These are phyloP conservation scores for Lichtheimia hyalospora DNA, from an alignment of 371 early-diverging fungal genomes.

Conservation along the genomic window DNA sequence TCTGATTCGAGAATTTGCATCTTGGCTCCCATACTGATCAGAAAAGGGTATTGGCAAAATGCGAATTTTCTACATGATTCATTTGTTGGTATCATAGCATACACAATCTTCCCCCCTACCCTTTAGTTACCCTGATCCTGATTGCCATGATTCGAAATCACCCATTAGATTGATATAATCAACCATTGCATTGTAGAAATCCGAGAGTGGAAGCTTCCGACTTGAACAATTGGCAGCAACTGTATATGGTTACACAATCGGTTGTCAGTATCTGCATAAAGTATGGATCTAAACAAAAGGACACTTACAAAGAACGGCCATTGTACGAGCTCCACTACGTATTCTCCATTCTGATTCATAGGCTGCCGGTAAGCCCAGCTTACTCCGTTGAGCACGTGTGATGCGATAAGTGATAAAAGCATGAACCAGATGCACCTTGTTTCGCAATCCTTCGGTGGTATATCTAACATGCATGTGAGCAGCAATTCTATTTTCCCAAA, in stretches of 20 bases:
- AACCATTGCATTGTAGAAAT: conserved; percentile 87
- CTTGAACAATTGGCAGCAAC: conserved; percentile 69
- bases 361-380: conserved; percentile 33
- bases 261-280: not conserved
- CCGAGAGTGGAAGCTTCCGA: conserved; percentile 62
- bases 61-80: conserved; percentile 57
- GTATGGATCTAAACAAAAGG: not conserved
- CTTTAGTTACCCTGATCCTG: conserved; percentile 68
- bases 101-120: not conserved
- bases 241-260: conserved; percentile 26
- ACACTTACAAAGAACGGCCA: conserved; percentile 79
- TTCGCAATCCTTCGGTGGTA: conserved; percentile 60
- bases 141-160: conserved; percentile 88
- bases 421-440: conserved; percentile 78
- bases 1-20: conserved; percentile 88
- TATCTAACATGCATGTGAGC: conserved; percentile 40
- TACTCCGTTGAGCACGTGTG: conserved; percentile 54
- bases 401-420: conserved; percentile 81
- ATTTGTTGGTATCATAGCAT: not conserved
- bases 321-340: conserved; percentile 81
- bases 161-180: conserved; percentile 76
- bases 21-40: conserved; percentile 84
- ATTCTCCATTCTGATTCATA: conserved; percentile 86
- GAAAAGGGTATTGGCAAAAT: conserved; percentile 88
- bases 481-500: not conserved